Evolutionary conservation across 2,329 filamentous ascomycete species (phyloP).

Genomic region (Fusarium devonianum): DNA sequence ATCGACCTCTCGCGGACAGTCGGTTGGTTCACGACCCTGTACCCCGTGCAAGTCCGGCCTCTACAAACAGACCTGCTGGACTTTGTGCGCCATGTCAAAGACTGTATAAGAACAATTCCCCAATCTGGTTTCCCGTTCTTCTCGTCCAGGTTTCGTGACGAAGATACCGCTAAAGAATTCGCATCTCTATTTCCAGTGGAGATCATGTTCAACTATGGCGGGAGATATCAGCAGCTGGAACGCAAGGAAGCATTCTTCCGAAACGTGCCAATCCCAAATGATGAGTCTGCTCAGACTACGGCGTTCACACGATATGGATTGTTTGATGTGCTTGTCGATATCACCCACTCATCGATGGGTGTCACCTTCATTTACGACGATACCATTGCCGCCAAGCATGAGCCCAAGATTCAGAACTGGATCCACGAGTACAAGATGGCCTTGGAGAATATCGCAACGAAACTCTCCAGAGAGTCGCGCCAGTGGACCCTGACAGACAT

Average conservation of each 20-base stretch:
- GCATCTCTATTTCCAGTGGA: constrained; percentile 45
- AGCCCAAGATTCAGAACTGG: not conserved
- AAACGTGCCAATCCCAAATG: not conserved
- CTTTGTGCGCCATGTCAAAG: constrained; percentile 31
- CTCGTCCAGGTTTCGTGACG: constrained; percentile 21
- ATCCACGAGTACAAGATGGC: not conserved
- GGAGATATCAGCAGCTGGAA: constrained; percentile 35
- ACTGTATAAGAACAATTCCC: constrained; percentile 23
- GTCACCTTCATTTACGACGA: not conserved
- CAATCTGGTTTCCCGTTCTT: constrained; percentile 35
- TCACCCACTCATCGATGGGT: not conserved
- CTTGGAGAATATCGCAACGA: not conserved
- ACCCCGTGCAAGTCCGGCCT: constrained; percentile 29
- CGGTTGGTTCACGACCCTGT: constrained; percentile 49
- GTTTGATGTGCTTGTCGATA: not conserved
- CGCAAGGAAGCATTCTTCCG: constrained; percentile 6
- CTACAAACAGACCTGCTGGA: constrained; percentile 2
- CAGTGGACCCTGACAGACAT: not conserved
- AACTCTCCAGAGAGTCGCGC: not conserved
- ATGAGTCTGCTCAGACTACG: not conserved
- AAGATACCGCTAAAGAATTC: constrained; percentile 39
- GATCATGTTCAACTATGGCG: constrained; percentile 37
- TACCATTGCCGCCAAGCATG: not conserved
- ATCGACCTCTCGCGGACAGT: constrained; percentile 45
- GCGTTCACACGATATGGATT: not conserved